Conservation (phyloP, 2,329 filamentous ascomycete genomes). For the Mariannaea sp. region DNA sequence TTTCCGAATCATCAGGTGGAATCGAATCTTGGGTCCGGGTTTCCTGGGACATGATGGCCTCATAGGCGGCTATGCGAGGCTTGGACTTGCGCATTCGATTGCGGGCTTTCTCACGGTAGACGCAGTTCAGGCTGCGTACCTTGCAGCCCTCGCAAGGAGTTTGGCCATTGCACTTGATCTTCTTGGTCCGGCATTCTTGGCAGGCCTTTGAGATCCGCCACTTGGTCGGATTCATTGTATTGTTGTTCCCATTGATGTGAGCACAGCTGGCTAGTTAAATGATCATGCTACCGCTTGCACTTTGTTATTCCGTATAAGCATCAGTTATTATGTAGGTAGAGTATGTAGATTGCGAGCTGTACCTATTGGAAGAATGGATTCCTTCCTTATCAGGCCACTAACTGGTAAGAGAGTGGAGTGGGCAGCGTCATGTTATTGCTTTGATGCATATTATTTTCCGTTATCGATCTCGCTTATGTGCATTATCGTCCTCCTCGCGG, state of each 20-base stretch:
- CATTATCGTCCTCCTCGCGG: not conserved
- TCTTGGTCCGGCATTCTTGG: conserved; percentile 41
- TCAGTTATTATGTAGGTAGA: no score
- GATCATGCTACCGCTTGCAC: conserved; percentile 23
- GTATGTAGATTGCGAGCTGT: no score
- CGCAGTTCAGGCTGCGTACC: conserved; percentile 35
- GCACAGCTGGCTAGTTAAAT: conserved; percentile 15
- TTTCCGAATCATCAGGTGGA: conserved; percentile 31
- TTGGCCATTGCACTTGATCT: conserved; percentile 41
- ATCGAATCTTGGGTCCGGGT: conserved; percentile 17
- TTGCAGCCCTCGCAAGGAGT: conserved; percentile 39
- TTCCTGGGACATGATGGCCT: conserved; percentile 30
- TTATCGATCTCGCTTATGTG: not conserved
- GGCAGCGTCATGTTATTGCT: conserved; percentile 1
- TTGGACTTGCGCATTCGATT: conserved; percentile 37
- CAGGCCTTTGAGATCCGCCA: conserved; percentile 43
- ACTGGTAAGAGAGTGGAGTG: conserved; percentile 4
- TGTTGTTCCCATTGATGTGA: not conserved
- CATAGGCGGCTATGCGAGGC: conserved; percentile 31
- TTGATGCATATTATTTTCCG: conserved; percentile 10
- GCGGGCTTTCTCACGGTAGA: conserved; percentile 41
- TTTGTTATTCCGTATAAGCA: no score
- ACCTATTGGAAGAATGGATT: no score
- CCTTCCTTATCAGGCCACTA: no score
- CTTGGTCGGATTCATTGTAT: conserved; percentile 37